phyloP scores from a whole-genome alignment of 805 yeast genomes.

The Komagataella ulmi region DNA sequence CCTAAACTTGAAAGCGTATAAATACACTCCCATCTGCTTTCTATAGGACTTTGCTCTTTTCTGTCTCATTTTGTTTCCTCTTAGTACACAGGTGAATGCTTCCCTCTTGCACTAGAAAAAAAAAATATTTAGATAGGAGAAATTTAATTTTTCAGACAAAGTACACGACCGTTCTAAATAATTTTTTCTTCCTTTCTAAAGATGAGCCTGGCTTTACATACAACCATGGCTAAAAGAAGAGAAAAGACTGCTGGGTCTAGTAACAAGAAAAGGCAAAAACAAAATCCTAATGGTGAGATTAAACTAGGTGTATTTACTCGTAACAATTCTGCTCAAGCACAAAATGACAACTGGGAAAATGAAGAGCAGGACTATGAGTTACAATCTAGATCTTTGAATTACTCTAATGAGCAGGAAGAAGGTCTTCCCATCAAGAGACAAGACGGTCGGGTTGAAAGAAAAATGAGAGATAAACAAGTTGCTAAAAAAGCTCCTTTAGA shows the following conservation, averaged over 20 bases:
- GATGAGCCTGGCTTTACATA: background rate
- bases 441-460: slow-evolving; percentile 67
- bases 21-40: slow-evolving; percentile 80
- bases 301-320: background rate
- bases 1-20: slow-evolving; percentile 81
- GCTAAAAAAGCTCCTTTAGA: slow-evolving; percentile 3
- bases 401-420: slow-evolving; percentile 35
- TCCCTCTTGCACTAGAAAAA: background rate
- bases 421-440: slow-evolving; percentile 67
- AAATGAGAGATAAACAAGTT: slow-evolving; percentile 21
- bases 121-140: background rate
- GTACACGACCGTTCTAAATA: background rate
- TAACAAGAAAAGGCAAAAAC: background rate
- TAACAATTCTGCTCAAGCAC: background rate
- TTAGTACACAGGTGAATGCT: background rate
- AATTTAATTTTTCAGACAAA: background rate
- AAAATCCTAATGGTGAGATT: background rate
- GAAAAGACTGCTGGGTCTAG: background rate
- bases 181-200: too few relatives aligned
- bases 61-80: slow-evolving; percentile 59
- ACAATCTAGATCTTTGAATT: slow-evolving; percentile 44
- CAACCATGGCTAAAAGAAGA: background rate
- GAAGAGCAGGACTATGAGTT: slow-evolving; percentile 73
- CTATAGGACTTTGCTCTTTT: slow-evolving; percentile 90
- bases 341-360: slow-evolving; percentile 38